Evolutionary conservation across 2,329 filamentous ascomycete genomes (phyloP), one percentile per base, ranked within the genome.

Genomic region (Fusarium sp.): DNA sequence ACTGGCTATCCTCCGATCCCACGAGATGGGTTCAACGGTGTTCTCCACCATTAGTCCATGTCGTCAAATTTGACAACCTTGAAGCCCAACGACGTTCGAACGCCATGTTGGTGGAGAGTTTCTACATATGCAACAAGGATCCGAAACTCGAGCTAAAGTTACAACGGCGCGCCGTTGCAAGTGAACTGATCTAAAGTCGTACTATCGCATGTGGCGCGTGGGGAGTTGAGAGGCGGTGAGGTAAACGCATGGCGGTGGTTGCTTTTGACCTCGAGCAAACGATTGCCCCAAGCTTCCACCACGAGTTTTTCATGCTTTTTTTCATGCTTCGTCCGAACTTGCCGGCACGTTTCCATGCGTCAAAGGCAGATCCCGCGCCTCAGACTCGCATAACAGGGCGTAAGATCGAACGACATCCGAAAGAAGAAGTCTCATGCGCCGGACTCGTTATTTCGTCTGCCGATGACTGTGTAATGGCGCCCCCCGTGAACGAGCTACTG

Each of bases 201-300:
- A 61, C 67, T 72, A 73, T 72, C 42, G 37, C 63, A 65, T 44
- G 61, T 71, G 70, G 70, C 70, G 69, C 15, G n/a, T 48, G 29
- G 58, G 52, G 29, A 23, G 59, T 45, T 66, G 33, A 35, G 44
- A 59, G 52, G 57, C 55, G 70, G 62, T 66, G 66, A 63, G 51
- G 25, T 59, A 48, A 59, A 35, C 42, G 33, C 41, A 57, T 62
- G 31, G 39, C 19, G 54, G 39, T 57, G 38, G 39, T 25, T 57
- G 23, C 45, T 58, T 57, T 61, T 35, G 25, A 37, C 46, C 51
- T 51, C 25, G 27, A 58, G 29, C 48, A 58, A 62, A 51, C 45
- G 27, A 42, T 59, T 52, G 52, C 44, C 52, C 51, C 19, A 49
- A 61, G 58, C 57, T 54, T 71, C 45, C 42, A 58, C 66, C 39